A percentile compares a stretch with the other conserved stretches of the same genome.
Conservation (phyloP, 768 basidiomycete species). For the Mycena alexandri region DNA sequence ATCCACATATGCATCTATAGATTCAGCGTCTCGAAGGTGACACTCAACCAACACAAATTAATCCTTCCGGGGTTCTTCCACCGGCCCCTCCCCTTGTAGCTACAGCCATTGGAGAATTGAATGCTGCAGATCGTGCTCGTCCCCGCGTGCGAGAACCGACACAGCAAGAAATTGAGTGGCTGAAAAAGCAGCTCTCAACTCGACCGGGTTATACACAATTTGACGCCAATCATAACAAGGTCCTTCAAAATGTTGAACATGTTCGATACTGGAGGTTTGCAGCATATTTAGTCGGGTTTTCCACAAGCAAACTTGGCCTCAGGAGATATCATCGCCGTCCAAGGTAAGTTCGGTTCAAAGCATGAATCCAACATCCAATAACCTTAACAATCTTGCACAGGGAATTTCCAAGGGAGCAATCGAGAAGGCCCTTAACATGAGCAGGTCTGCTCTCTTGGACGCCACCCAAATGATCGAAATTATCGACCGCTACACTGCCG, state of each 20-base stretch:
- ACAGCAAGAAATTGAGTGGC: background rate
- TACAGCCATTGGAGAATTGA: no score
- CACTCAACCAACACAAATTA: no score
- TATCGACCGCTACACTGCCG: background rate
- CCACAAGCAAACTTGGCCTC: no score
- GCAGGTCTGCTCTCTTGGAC: background rate
- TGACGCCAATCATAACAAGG: background rate
- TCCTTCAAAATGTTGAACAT: background rate
- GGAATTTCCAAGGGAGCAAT: background rate
- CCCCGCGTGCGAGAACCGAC: no score
- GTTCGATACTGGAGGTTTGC: slow-evolving; percentile 9
- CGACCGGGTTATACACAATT: background rate
- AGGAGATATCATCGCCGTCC: no score
- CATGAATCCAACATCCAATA: no score
- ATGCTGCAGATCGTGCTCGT: no score
- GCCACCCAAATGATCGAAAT: background rate
- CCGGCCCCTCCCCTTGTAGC: no score
- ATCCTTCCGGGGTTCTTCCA: no score
- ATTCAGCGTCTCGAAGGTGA: no score
- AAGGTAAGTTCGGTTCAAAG: no score
- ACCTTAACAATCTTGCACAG: background rate
- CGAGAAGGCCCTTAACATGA: background rate
- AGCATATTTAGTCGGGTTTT: background rate
- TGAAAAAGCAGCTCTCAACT: background rate
- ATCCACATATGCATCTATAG: no score